These are phyloP conservation scores for Zymoseptoria ardabiliae DNA, from an alignment of 2,329 filamentous ascomycete genomes.

Conservation along the genomic window DNA sequence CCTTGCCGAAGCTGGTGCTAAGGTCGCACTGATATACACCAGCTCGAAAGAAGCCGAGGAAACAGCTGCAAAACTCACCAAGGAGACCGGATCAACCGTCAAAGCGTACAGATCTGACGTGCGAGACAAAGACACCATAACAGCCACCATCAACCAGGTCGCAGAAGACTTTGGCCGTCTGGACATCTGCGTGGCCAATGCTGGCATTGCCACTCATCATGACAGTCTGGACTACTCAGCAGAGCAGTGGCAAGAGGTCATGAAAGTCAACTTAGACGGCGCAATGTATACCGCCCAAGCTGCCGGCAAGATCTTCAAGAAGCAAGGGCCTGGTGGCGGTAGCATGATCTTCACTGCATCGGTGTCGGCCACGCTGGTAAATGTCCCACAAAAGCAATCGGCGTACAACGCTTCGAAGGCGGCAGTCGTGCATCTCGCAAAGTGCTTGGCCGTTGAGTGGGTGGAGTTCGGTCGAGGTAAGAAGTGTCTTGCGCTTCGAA, in stretches of 20 bases:
- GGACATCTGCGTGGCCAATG: conserved; percentile 82
- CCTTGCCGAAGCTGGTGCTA: conserved; percentile 75
- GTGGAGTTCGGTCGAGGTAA: conserved; percentile 43
- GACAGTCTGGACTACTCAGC: conserved; percentile 13
- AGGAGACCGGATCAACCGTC: conserved; percentile 15
- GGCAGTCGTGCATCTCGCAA: conserved; percentile 47
- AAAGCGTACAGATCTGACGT: conserved; percentile 63
- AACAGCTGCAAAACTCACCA: conserved; percentile 9
- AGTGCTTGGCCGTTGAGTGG: conserved; percentile 84
- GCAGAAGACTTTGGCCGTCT: conserved; percentile 64
- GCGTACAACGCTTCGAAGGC: conserved; percentile 43
- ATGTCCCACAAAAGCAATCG: conserved; percentile 81
- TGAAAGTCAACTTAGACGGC: conserved; percentile 59
- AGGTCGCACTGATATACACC: conserved; percentile 82
- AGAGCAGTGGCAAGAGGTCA: conserved; percentile 44
- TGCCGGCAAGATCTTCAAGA: conserved; percentile 79
- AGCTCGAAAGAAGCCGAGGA: conserved; percentile 55
- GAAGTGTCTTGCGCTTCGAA: background rate
- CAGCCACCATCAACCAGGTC: conserved; percentile 65
- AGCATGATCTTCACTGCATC: conserved; percentile 90
- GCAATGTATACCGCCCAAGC: conserved; percentile 78
- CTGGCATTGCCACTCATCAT: conserved; percentile 68
- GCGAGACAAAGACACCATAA: conserved; percentile 58
- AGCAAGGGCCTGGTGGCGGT: conserved; percentile 58
- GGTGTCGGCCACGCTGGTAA: conserved; percentile 86